phyloP scores from a whole-genome alignment of 108 stramenopile genomes.

The Seminavis robusta region DNA sequence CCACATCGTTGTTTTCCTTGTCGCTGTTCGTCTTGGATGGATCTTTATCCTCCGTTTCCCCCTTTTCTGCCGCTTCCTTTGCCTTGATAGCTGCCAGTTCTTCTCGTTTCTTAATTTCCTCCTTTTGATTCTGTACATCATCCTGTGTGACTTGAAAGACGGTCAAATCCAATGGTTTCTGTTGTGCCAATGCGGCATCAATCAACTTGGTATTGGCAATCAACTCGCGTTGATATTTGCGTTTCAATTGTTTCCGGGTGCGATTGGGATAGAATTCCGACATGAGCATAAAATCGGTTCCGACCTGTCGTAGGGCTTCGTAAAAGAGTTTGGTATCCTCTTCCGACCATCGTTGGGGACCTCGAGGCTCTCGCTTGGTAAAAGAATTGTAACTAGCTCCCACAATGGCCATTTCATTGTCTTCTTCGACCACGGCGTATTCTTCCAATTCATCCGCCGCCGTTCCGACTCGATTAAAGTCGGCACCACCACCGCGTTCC shows the following conservation, averaged over 20 bases:
- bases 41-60: neutral
- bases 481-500: conserved; percentile 19
- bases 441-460: conserved; percentile 37
- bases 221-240: conserved; percentile 65
- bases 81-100: neutral
- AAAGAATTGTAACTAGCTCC: conserved; percentile 52
- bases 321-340: conserved; percentile 75
- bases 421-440: conserved; percentile 47
- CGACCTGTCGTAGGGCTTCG: conserved; percentile 64
- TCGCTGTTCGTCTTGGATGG: neutral
- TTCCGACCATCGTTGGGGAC: conserved; percentile 48
- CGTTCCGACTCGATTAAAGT: neutral
- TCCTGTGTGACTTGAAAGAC: conserved; percentile 21
- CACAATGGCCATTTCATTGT: conserved; percentile 40
- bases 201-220: conserved; percentile 62
- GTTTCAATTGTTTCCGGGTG: conserved; percentile 65
- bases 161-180: conserved; percentile 23
- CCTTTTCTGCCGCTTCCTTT: neutral
- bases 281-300: conserved; percentile 79
- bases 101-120: neutral
- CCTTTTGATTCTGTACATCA: neutral
- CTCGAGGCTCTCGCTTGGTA: conserved; percentile 20
- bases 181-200: conserved; percentile 59
- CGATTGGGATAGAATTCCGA: conserved; percentile 45
- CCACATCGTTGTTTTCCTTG: conserved; percentile 1